A percentile compares a stretch with the other conserved stretches of the same genome.
These are phyloP conservation scores for Fomes fomentarius DNA, from an alignment of 1,284 basidiomycete species.

Conservation along the genomic window DNA sequence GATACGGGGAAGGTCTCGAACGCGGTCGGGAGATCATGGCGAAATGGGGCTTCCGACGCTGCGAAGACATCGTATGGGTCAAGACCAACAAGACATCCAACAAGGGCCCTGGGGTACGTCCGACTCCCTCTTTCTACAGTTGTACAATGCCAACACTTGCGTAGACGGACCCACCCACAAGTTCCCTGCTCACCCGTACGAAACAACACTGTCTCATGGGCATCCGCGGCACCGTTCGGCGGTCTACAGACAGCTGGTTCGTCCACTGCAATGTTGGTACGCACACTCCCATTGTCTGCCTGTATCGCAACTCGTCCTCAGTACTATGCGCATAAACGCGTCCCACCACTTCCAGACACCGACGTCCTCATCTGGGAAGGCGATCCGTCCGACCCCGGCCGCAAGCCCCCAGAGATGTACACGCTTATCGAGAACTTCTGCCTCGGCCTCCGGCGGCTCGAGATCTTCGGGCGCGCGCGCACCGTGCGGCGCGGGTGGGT, in stretches of 20 bases:
- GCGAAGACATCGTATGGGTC: constrained; percentile 98
- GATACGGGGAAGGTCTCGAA: constrained; percentile 90
- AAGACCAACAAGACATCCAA: constrained; percentile 82
- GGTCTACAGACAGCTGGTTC: constrained; percentile 93
- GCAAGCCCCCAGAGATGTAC: constrained; percentile 95
- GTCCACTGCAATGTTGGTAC: constrained; percentile 96
- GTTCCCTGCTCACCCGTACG: constrained; percentile 83
- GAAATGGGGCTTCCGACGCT: constrained; percentile 94
- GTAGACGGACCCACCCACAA: constrained; percentile 83
- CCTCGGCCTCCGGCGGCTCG: constrained; percentile 88
- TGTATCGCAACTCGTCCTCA: neutral
- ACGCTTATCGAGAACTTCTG: constrained; percentile 98
- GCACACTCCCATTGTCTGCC: constrained; percentile 29
- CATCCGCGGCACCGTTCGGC: constrained; percentile 95
- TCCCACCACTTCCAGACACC: too few species aligned
- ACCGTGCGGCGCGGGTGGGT: constrained; percentile 92
- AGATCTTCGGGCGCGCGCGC: constrained; percentile 82
- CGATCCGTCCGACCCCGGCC: constrained; percentile 74
- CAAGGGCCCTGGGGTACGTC: constrained; percentile 69
- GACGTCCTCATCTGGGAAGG: constrained; percentile 97
- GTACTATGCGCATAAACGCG: too few species aligned
- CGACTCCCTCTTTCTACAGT: too few species aligned
- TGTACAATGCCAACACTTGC: too few species aligned
- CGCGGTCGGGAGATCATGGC: constrained; percentile 89
- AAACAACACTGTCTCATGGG: constrained; percentile 98